Base-by-base conservation (phyloP, 805 yeast species). In the Candida caryicola region DNA sequence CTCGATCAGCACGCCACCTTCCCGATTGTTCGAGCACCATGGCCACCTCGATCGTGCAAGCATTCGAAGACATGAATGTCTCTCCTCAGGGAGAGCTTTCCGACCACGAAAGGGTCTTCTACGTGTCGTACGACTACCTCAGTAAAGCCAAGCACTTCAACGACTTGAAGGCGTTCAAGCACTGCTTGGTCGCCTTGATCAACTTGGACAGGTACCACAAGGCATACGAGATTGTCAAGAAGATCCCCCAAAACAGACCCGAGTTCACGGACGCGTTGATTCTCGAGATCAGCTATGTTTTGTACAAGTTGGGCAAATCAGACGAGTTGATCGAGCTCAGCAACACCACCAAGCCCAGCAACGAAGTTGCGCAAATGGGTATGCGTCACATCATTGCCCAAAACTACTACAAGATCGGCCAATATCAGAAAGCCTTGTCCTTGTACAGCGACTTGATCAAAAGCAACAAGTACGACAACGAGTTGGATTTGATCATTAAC, bases 231-330 rank as follows among this genome's bases (percentile, higher is more conserved):
- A 47, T 74, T 26, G 53, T 81, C 32, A 51, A 62, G 14, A 57
- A 65, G 28, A 63, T 67, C 13, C 58, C 71, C 1, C 64, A 62
- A 13, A n/a, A n/a, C n/a, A n/a, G n/a, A n/a, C 69, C 64, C 5
- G 53, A 67, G 21, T 29, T 37, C 12, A 62, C 60, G 9, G 50
- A 45, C 12, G 53, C 56, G 16, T 60, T 74, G 23, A 51, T 69
- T 2, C 52, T 81, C 42, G 85, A 79, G 50, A 62, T 66, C 19
- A 79, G 81, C 2, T 83, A 84, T 50, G 64, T 80, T 5, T 71
- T 71, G 50, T 83, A 84, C 59, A 76, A 80, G 45, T 50, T 73
- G 4, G 85, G 81, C 15, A 53, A 71, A 32, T 55, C 71, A 23
- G 64, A 47, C 5, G 49, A 39, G 27, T 46, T 57, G 34, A 41